Evolutionary conservation across 2,329 filamentous ascomycete genomes (phyloP), one percentile per base, ranked within the genome.

Genomic region (Sporothrix curviconia): DNA sequence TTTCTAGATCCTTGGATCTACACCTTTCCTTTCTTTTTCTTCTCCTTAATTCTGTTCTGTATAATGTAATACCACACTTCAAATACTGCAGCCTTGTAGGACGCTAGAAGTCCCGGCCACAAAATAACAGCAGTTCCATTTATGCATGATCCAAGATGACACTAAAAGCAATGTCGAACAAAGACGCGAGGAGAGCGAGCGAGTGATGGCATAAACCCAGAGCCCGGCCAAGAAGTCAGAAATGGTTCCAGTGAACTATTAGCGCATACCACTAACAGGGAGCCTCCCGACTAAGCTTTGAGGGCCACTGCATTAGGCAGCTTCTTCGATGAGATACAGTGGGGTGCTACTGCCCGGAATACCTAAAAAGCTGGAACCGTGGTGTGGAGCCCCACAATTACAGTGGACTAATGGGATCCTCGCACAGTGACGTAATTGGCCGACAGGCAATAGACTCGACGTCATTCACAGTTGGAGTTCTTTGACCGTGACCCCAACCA

Each of bases 361-460:
- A 25, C 43, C 25, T 17, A 9, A 19, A 46, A 19, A 36, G 28
- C 30, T 50, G 46, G 3, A 15, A 14, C 7, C 6, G 49, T 17
- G 30, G 47, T 52, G 49, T n/a, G 24, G 4, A 6, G 50, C 19
- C 50, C 37, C 50, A 53, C 50, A 19, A 30, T 40, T 52, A n/a
- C 24, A 4, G n/a, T 37, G 14, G 19, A 8, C 24, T 12, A 17
- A 8, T 7, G 37, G 22, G 19, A 28, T 15, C 6, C 19, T 42
- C 15, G 22, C 37, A 43, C 11, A 53, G 51, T 54, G 51, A 54
- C 51, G 51, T 54, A 54, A 43, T 53, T 25, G 51, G 39, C 37
- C 37, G 34, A n/a, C 28, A 2, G 47, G 11, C 24, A 22, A 40
- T 9, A 30, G 19, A n/a, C n/a, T n/a, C 42, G 51, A 43, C 40